A percentile compares a stretch with the other conserved stretches of the same genome.
Conservation (phyloP, 345 rosid genomes). For the Chamaenerion angustifolium region DNA sequence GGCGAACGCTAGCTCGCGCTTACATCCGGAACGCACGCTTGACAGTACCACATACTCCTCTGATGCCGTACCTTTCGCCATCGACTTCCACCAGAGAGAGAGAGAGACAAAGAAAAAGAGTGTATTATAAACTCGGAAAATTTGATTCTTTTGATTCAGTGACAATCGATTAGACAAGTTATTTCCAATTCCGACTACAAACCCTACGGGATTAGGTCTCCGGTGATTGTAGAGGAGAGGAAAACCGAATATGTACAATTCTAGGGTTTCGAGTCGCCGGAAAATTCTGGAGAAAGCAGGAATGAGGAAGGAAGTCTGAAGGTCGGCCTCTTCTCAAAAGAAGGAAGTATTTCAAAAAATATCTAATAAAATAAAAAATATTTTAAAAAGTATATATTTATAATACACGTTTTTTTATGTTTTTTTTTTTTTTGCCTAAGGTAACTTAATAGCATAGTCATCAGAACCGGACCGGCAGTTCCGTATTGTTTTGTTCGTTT, state of each 20-base stretch:
- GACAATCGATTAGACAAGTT: background rate
- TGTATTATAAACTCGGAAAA: too few relatives aligned
- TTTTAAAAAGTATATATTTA: too few relatives aligned
- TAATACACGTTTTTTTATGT: too few relatives aligned
- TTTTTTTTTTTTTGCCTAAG: too few relatives aligned
- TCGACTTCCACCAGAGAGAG: slow-evolving; percentile 5
- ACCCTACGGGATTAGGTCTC: background rate
- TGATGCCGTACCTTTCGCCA: slow-evolving; percentile 46
- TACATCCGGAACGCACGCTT: slow-evolving; percentile 56
- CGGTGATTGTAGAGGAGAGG: background rate
- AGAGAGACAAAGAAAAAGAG: too few relatives aligned
- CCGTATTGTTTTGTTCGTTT: too few relatives aligned
- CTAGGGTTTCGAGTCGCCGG: slow-evolving; percentile 17
- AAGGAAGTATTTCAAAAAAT: too few relatives aligned
- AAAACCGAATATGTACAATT: background rate
- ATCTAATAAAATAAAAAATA: too few relatives aligned
- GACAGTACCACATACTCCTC: slow-evolving; percentile 40
- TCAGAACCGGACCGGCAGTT: too few relatives aligned
- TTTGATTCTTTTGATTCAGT: background rate
- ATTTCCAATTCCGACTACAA: background rate
- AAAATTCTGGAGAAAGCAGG: background rate
- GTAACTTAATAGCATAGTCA: too few relatives aligned
- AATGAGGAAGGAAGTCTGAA: background rate
- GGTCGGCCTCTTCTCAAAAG: slow-evolving; percentile 13
- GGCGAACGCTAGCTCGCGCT: slow-evolving; percentile 81